Evolutionary conservation across 495 filamentous ascomycete species (phyloP), one percentile per base, ranked within the genome.

Genomic region (Alectoria sarmentosa): DNA sequence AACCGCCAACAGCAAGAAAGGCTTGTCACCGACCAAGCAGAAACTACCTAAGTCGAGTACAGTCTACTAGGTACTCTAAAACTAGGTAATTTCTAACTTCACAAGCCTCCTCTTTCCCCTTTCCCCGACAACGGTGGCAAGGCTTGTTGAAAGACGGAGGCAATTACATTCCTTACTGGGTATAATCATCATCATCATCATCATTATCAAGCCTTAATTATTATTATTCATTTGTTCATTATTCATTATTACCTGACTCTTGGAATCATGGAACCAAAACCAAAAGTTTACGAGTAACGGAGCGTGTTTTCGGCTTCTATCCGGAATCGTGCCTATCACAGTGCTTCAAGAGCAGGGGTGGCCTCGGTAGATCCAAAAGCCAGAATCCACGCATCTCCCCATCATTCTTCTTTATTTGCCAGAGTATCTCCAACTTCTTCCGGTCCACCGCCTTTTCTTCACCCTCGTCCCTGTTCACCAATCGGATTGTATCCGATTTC

Each of bases 241-340:
- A n/a, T n/a, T n/a, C n/a, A n/a, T n/a, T n/a, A n/a, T n/a, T n/a
- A n/a, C n/a, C n/a, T n/a, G n/a, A n/a, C n/a, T n/a, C n/a, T n/a
- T n/a, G n/a, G n/a, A n/a, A n/a, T n/a, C n/a, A n/a, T n/a, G n/a
- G n/a, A n/a, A n/a, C n/a, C n/a, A n/a, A n/a, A n/a, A n/a, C n/a
- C n/a, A n/a, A n/a, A n/a, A n/a, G n/a, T n/a, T n/a, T n/a, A n/a
- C n/a, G n/a, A n/a, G n/a, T n/a, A n/a, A n/a, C n/a, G n/a, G n/a
- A n/a, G n/a, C n/a, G n/a, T n/a, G n/a, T n/a, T 32, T 4, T 54
- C 49, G 49, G 49, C 49, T 54, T 32, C 28, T 32, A 55, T 55
- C 52, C 52, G 52, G 49, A 54, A 54, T 54, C 52, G 15, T 55
- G 30, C 52, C 52, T 55, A 55, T 55, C 52, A 55, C 28, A 55